A percentile compares a stretch with the other conserved stretches of the same genome.
phyloP scores from a whole-genome alignment of 179 eudicot genomes.

The Drosera spatulata region DNA sequence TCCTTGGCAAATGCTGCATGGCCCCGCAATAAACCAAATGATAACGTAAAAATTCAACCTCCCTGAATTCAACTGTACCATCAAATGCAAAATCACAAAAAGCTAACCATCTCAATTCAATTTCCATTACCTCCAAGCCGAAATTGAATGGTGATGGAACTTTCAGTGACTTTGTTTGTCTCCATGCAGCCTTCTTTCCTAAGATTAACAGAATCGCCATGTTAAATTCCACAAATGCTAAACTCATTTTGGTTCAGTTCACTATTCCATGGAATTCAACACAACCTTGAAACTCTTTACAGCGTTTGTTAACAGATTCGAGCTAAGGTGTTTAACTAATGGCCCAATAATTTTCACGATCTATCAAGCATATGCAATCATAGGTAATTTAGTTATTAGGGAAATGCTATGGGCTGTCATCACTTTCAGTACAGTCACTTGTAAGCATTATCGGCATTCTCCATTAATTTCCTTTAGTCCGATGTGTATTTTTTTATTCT shows the following conservation, averaged over 20 bases:
- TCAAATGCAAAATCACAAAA: conserved; percentile 3
- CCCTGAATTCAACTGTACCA: conserved; percentile 9
- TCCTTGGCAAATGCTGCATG: conserved; percentile 75
- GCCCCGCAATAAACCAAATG: conserved; percentile 38
- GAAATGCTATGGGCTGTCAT: too few species aligned
- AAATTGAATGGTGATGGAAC: conserved; percentile 28
- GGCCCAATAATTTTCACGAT: too few species aligned
- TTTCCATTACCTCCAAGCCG: conserved; percentile 44
- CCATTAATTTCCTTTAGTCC: too few species aligned
- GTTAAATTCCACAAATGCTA: neutral
- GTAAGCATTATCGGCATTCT: too few species aligned
- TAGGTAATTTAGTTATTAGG: too few species aligned
- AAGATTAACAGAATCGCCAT: conserved; percentile 9
- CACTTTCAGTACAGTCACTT: too few species aligned
- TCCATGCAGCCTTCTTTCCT: conserved; percentile 44
- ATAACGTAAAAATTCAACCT: conserved; percentile 18
- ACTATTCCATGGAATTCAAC: neutral
- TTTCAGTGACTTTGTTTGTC: conserved; percentile 63
- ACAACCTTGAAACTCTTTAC: too few species aligned
- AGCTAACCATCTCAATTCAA: conserved; percentile 5
- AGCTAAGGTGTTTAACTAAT: too few species aligned
- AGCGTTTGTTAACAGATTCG: too few species aligned
- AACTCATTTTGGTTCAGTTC: neutral
- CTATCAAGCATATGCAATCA: too few species aligned
- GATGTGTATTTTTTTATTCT: too few species aligned